Conservation (phyloP, 1,284 basidiomycete genomes). For the Cutaneotrichosporon cutaneum region DNA sequence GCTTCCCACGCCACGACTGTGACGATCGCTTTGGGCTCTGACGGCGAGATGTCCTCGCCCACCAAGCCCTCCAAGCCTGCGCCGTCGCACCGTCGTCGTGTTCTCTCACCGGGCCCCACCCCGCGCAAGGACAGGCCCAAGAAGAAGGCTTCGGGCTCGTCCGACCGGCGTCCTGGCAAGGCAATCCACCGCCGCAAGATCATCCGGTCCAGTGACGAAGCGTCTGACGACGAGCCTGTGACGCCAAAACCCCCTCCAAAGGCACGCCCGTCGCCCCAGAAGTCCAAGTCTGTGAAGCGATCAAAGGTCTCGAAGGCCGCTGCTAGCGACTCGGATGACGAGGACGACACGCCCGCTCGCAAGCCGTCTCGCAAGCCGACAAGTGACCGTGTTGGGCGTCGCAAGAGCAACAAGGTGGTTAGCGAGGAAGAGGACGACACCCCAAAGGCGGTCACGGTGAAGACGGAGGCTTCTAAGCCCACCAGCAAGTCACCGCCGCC, state of each 20-base stretch:
- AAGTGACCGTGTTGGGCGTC: neutral
- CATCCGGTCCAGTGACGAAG: slow-evolving; percentile 24
- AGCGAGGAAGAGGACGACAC: slow-evolving; percentile 8
- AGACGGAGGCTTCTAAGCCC: slow-evolving; percentile 1
- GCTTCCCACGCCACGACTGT: slow-evolving; percentile 41
- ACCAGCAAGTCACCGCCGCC: slow-evolving; percentile 2
- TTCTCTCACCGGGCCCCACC: neutral
- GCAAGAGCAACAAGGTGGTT: slow-evolving; percentile 11
- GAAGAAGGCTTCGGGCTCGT: neutral
- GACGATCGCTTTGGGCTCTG: slow-evolving; percentile 31
- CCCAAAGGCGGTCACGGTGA: slow-evolving; percentile 1
- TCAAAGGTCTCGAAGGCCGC: neutral
- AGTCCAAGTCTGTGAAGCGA: slow-evolving; percentile 1
- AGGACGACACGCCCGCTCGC: slow-evolving; percentile 11
- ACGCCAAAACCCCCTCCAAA: neutral
- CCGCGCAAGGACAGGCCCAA: slow-evolving; percentile 1
- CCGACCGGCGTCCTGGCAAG: neutral
- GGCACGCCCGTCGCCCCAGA: neutral
- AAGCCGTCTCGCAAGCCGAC: slow-evolving; percentile 10
- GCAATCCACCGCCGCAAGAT: slow-evolving; percentile 15
- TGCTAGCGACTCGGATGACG: slow-evolving; percentile 15
- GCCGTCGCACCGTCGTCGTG: neutral
- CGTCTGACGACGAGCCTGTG: slow-evolving; percentile 9
- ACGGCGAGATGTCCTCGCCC: slow-evolving; percentile 12
- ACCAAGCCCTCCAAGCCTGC: slow-evolving; percentile 6